Base-by-base conservation (phyloP, 1,139 yeast genomes). In the Yamadazyma membranifaciens region DNA sequence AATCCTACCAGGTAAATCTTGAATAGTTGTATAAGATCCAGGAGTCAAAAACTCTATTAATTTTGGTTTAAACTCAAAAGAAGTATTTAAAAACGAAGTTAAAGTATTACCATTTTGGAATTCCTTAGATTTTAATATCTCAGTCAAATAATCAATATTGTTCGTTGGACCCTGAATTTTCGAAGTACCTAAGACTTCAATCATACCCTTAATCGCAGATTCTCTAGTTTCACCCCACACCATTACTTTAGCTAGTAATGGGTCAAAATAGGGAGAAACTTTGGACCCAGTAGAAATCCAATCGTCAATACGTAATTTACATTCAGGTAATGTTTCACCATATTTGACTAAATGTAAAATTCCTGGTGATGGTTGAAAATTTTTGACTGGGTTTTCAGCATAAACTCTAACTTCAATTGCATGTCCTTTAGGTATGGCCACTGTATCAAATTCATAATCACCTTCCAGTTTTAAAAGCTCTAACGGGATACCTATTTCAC, bases 331-430 rank as follows among this genome's bases (percentile, higher is more conserved):
- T 11, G 39, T 32, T 4, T 40, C 34, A 12, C 46, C 41, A 43
- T 60, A 54, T 6, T 46, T 45, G 17, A 64, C 67, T 24, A 57
- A 31, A 43, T 62, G 67, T 22, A 65, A 50, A 27, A 59, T 52
- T 31, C 69, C 71, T 1, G 70, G 70, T 12, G 64, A 63, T 7
- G 70, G 70, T 29, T 61, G 61, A 49, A 65, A 65, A 40, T 63
- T 50, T 35, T 56, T 55, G 2, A 60, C 51, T 12, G 70, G 71
- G 39, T 65, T 64, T 41, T 65, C 70, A 2, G 70, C 68, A 42
- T 65, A 65, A 7, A 65, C 54, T 44, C 70, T 54, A 13, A 58
- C 65, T 44, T 65, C 70, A 38, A 65, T 63, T 2, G 69, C 63
- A 52, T 63, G 68, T 0, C 70, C 70, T 11, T 50, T 38, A n/a